Evolutionary conservation across 805 yeast species (phyloP), one percentile per base, ranked within the genome.

Genomic region (Candida saitoana): DNA sequence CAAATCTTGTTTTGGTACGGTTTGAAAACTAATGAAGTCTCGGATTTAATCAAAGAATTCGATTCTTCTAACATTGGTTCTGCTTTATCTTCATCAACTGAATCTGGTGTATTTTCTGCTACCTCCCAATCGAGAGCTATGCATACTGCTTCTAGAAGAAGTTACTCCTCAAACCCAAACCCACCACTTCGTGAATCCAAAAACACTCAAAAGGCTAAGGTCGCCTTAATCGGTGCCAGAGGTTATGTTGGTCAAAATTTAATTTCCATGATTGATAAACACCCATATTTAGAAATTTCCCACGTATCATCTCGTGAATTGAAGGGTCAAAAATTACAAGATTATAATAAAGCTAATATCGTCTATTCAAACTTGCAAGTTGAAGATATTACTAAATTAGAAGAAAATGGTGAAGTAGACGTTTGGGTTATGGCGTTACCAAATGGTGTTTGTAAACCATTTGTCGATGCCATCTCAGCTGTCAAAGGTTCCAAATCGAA

Each of bases 391-490:
- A 80, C 80, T 57, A 67, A 72, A 49, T 67, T 93, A 48, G 99
- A 91, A 65, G 74, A 80, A 49, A 70, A 79, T 37, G 79, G 81
- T 38, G 86, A 79, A 41, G 87, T 93, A 44, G 99, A 93, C 57
- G 84, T 90, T 40, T 93, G 99, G 99, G 95, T 95, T 19, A 93
- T 95, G 99, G 99, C 99, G 2, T 76, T 93, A 56, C 99, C 99
- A 49, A 93, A 93, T 62, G 97, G 96, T 38, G 96, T 93, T 30
- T 93, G 98, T 59, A 81, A 82, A 59, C 93, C 89, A 42, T 85
- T 86, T 60, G 93, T 86, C 31, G 82, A 82, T 15, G 88, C 91
- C 18, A 85, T 86, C 52, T 87, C 82, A 50, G 72, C 80, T 16
- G 85, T 82, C 20, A 57, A 60, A n/a, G 53, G 56, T 38, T 84